Evolutionary conservation across 2,329 filamentous ascomycete genomes (phyloP), one percentile per base, ranked within the genome.

Genomic region (Pleomassaria siparia): DNA sequence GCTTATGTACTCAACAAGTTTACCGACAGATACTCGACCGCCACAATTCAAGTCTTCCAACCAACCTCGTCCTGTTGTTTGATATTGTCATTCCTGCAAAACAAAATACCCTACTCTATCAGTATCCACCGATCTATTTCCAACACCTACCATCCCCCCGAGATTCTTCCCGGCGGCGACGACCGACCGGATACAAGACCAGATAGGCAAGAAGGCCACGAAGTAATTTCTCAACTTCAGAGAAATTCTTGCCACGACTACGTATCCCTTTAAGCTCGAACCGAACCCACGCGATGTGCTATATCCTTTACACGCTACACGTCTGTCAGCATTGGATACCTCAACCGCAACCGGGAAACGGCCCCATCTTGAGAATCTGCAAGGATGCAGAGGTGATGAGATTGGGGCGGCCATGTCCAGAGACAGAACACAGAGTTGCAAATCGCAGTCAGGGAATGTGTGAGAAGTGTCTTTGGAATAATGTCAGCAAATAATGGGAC

Each of bases 361-460:
- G 62, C 4, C 58, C 60, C 2, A 50, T 65, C 18, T 50, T 66
- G 21, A 55, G 61, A 16, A 63, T 67, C 15, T 67, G 63, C 49
- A 49, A 60, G 21, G 55, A 62, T 35, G 56, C 62, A 16, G 60
- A 66, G 43, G 56, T 54, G 41, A 46, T 60, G 32, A 56, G 64
- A 13, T 41, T 67, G 13, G 63, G 63, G 2, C 52, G 55, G 22
- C 53, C 62, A 11, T 64, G 64, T 50, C 61, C 62, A 7, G 54
- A 66, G 40, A 51, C 59, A 26, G 60, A 65, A 29, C 65, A 68
- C 39, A 58, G 54, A 29, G 65, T 67, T 11, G 51, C 58, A n/a
- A 61, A 62, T 33, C 44, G 65, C 35, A 67, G 64, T 29, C 63
- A 66, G 43, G 65, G 64, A 12, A 56, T 63, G 54, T 68, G 65